These are phyloP conservation scores for Solanum etuberosum DNA, from an alignment of 257 asterid species.

Conservation along the genomic window DNA sequence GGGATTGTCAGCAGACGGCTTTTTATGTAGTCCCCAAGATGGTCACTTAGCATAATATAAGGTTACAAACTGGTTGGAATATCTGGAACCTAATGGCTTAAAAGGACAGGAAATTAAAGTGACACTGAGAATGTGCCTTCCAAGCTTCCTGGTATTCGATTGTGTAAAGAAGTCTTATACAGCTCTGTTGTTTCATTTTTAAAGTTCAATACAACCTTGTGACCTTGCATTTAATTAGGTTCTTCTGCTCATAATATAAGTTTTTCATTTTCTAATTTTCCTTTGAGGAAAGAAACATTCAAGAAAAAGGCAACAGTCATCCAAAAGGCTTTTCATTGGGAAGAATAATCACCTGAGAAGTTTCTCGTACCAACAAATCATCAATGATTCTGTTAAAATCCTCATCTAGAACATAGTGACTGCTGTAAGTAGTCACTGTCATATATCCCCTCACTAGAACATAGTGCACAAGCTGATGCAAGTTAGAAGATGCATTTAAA, in stretches of 20 bases:
- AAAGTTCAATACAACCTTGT: background rate
- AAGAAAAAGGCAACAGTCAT: background rate
- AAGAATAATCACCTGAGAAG: constrained; percentile 47
- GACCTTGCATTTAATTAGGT: background rate
- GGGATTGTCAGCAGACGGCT: background rate
- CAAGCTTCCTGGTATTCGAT: background rate
- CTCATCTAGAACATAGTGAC: constrained; percentile 67
- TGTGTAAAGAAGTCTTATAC: background rate
- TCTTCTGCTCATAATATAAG: background rate
- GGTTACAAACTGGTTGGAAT: background rate
- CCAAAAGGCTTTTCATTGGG: background rate
- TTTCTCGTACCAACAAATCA: constrained; percentile 67
- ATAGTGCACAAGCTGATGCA: background rate
- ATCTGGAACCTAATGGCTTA: background rate
- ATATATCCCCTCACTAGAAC: constrained; percentile 55
- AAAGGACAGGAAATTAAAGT: background rate
- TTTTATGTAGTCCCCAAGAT: background rate
- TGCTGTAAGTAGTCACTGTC: constrained; percentile 81
- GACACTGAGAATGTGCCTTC: background rate
- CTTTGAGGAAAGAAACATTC: background rate
- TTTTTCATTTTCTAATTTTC: background rate
- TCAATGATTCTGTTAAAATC: constrained; percentile 59
- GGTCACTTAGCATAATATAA: background rate
- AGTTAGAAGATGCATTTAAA: background rate
- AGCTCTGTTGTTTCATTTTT: background rate